Base-by-base conservation (phyloP, 1,284 basidiomycete genomes). In the Cerrena zonata region DNA sequence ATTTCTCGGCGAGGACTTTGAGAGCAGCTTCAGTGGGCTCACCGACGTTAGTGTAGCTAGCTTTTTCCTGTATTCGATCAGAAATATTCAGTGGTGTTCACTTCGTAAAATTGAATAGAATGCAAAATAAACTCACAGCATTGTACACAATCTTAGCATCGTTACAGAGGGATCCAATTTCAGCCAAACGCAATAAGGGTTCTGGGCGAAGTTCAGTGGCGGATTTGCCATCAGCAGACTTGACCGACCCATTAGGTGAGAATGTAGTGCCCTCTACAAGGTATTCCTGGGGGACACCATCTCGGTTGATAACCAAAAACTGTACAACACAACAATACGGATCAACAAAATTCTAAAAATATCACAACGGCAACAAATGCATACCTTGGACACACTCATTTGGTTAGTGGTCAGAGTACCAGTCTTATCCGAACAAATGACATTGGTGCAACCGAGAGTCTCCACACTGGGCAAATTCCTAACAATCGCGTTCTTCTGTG, bases 371-470 rank as follows among this genome's bases (percentile, higher is more conserved):
- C 5, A 25, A 3, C 18, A 26, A 12, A 72, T 77, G n/a, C n/a
- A 50, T 63, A 90, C 90, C 69, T 80, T 83, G 26, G 91, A 85
- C 18, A 96, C 90, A 59, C 89, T 90, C 94, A 97, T 96, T 65
- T 96, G 92, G 69, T 94, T 96, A 13, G 92, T 96, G 3, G 94
- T 96, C 58, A 97, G 68, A 15, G 94, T 96, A 45, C 93, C 94
- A 18, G 94, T 97, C 77, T 97, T 97, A 74, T 97, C 94, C 5
- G 92, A 94, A 68, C 94, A 97, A 59, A 97, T 96, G 46, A 96
- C 92, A 65, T 94, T 95, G 45, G 92, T 94, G 73, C 91, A 94
- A 2, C 94, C 94, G 1, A 98, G 76, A 24, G 94, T 96, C 73
- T 98, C 94, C 11, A 97, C 94, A 57, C 88, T 91, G n/a, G 94